Conservation (phyloP, 2,329 filamentous ascomycete genomes). For the Periconia sp. region DNA sequence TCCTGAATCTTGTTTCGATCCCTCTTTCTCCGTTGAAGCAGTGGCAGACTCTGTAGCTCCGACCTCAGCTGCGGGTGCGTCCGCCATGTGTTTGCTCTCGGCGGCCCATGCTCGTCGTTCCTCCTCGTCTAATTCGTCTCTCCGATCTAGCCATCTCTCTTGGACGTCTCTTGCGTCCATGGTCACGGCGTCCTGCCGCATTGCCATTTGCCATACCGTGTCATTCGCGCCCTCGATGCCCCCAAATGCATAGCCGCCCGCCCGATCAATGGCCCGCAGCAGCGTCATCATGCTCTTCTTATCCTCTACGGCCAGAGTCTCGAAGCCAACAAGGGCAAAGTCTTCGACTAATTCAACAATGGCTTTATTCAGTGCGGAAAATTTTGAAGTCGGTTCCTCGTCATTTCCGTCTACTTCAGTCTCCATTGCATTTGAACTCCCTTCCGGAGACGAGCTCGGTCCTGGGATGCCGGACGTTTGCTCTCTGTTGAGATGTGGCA, state of each 20-base stretch:
- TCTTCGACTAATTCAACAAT: conserved; percentile 86
- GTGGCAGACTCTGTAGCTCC: conserved; percentile 8
- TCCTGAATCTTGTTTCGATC: conserved; percentile 10
- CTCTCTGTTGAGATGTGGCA: conserved; percentile 81
- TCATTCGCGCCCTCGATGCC: conserved; percentile 91
- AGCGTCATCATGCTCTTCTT: conserved; percentile 96
- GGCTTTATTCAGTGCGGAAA: conserved; percentile 81
- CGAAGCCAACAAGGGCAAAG: conserved; percentile 88
- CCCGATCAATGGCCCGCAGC: conserved; percentile 86
- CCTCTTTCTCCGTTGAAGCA: conserved; percentile 9
- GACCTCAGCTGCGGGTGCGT: conserved; percentile 19
- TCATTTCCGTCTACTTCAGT: conserved; percentile 52
- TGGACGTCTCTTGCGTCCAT: conserved; percentile 90
- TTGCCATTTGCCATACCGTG: conserved; percentile 95
- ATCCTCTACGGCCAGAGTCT: conserved; percentile 94
- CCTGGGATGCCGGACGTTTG: conserved; percentile 51
- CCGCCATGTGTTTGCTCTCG: conserved; percentile 63
- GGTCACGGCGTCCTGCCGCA: conserved; percentile 72
- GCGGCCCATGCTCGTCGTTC: conserved; percentile 79
- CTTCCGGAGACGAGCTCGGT: conserved; percentile 19
- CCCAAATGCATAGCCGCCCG: conserved; percentile 91
- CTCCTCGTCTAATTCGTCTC: conserved; percentile 82
- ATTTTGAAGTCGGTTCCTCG: conserved; percentile 63
- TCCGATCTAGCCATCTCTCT: conserved; percentile 92
- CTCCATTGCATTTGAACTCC: conserved; percentile 34